These are phyloP conservation scores for Nicotiana sylvestris DNA, from an alignment of 257 asterid genomes.

Conservation along the genomic window DNA sequence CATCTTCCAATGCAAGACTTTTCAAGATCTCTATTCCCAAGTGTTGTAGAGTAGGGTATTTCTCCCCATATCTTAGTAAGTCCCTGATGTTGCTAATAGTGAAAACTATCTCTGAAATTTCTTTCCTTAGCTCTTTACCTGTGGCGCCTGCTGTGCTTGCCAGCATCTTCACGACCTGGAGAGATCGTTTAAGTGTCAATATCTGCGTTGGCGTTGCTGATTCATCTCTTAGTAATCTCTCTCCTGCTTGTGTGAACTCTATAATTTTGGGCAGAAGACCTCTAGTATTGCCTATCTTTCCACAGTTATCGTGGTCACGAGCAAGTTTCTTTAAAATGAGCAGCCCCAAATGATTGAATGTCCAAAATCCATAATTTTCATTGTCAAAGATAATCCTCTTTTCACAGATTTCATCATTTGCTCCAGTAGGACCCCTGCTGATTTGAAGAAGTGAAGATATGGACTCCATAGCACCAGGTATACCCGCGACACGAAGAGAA, in stretches of 20 bases:
- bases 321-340: slow-evolving; percentile 82
- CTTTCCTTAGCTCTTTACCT: slow-evolving; percentile 68
- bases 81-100: slow-evolving; percentile 75
- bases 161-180: slow-evolving; percentile 77
- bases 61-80: slow-evolving; percentile 57
- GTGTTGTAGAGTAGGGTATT: slow-evolving; percentile 56
- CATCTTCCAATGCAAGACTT: slow-evolving; percentile 67
- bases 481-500: slow-evolving; percentile 65
- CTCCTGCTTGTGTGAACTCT: slow-evolving; percentile 73
- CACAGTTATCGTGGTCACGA: slow-evolving; percentile 77
- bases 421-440: slow-evolving; percentile 43
- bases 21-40: slow-evolving; percentile 71
- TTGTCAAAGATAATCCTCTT: slow-evolving; percentile 42
- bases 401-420: slow-evolving; percentile 68
- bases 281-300: slow-evolving; percentile 70
- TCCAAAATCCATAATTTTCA: slow-evolving; percentile 54
- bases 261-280: slow-evolving; percentile 78
- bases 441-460: slow-evolving; percentile 65
- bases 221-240: slow-evolving; percentile 51
- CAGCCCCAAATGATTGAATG: slow-evolving; percentile 83
- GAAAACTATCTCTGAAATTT: slow-evolving; percentile 79
- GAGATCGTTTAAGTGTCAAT: slow-evolving; percentile 56
- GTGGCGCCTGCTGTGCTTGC: slow-evolving; percentile 66
- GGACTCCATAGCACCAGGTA: slow-evolving; percentile 82
- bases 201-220: slow-evolving; percentile 55